Base-by-base conservation (phyloP, 2,329 filamentous ascomycete genomes). In the Claviceps sp. region DNA sequence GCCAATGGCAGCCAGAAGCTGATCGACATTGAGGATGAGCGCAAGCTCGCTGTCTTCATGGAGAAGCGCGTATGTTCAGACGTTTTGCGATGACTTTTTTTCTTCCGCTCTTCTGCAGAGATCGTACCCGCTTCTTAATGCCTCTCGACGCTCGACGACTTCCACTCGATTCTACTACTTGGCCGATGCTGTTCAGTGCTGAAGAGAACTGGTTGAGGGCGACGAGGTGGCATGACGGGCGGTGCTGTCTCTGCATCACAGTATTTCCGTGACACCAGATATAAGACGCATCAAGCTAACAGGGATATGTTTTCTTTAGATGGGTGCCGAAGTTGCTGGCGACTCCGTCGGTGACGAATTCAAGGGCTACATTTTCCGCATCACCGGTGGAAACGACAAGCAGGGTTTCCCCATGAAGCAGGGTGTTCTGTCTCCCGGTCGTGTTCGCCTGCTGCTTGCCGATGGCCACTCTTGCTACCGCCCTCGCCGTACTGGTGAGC, bases 401-500 rank as follows among this genome's bases (percentile, higher is more conserved):
- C 94, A 98, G 82, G 93, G 93, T 80, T 98, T 98, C 84, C 93
- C 93, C 66, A 98, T 98, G 93, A 98, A 98, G 89, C 94, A 98
- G 85, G 93, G 93, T 82, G 87, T 95, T 73, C 91, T 98, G 82
- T 87, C 95, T 75, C 90, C 93, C 68, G 93, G 88, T 73, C 93
- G 93, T 93, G 93, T 96, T 77, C 86, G 88, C 65, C 89, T 98
- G 64, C 87, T 98, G 68, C 89, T 98, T 70, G 72, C 85, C 71
- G 89, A 95, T 53, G 93, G 93, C 73, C 93, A 97, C 87, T 93
- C 89, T 66, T 98, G 93, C 88, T 98, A 97, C 85, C 91, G 93
- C 71, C 84, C 91, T 72, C 91, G 93, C 77, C 90, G 93, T 73
- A 87, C 85, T 63, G 93, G 93, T 73, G 93, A 98, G 87, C 89